Conservation (phyloP, 805 yeast genomes). For the Clavispora phyllophila region DNA sequence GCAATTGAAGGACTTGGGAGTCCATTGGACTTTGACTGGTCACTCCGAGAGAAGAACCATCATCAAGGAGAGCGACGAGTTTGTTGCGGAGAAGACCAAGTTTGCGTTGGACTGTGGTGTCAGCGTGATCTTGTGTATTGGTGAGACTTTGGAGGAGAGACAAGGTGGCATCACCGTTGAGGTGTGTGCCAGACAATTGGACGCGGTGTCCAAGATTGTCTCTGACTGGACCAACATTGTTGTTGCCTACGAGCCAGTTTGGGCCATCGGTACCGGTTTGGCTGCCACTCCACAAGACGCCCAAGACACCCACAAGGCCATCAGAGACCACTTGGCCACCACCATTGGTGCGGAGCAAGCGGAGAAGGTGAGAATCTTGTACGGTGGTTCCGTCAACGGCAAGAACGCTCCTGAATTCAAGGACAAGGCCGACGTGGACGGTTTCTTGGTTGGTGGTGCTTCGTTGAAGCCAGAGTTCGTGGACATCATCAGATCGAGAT, state of each 20-base stretch:
- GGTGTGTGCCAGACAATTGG: slow-evolving; percentile 84
- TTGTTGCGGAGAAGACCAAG: slow-evolving; percentile 90
- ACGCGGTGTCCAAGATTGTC: slow-evolving; percentile 78
- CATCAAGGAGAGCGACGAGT: slow-evolving; percentile 84
- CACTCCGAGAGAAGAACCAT: slow-evolving; percentile 98
- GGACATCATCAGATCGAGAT: slow-evolving; percentile 90
- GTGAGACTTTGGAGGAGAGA: slow-evolving; percentile 96
- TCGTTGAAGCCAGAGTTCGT: slow-evolving; percentile 96
- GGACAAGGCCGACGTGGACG: slow-evolving; percentile 92
- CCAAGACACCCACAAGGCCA: slow-evolving; percentile 85
- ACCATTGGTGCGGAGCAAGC: slow-evolving; percentile 79
- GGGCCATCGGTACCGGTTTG: slow-evolving; percentile 99
- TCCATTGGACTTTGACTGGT: slow-evolving; percentile 92
- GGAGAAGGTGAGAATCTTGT: slow-evolving; percentile 77
- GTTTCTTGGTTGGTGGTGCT: slow-evolving; percentile 99
- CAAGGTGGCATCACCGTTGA: slow-evolving; percentile 80
- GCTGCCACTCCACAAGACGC: slow-evolving; percentile 99
- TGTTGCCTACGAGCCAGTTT: slow-evolving; percentile 97
- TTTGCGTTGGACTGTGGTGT: slow-evolving; percentile 88
- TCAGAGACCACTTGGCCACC: slow-evolving; percentile 76
- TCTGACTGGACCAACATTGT: slow-evolving; percentile 89
- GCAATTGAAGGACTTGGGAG: slow-evolving; percentile 86
- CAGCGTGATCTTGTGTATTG: slow-evolving; percentile 91
- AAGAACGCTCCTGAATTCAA: slow-evolving; percentile 85
- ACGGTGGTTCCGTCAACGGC: slow-evolving; percentile 98